Base-by-base conservation (phyloP, 306 rosid species). In the Prunus campanulata region DNA sequence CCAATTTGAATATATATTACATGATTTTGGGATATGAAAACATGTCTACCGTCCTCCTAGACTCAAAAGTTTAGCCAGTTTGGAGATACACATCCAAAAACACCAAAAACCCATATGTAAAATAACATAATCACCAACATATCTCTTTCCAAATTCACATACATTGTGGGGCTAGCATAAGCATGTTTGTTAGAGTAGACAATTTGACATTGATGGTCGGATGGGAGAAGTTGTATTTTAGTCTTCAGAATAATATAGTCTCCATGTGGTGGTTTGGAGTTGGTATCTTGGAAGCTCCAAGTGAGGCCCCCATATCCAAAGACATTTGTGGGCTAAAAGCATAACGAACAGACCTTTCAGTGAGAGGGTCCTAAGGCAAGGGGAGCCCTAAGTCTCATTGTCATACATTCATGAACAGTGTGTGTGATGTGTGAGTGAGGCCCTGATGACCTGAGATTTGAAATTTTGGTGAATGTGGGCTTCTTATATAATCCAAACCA, bases 161-260 rank as follows among this genome's bases (percentile, higher is more conserved):
- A 55, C 19, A 55, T 51, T 64, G 79, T 76, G 85, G 79, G 84
- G 80, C 12, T 22, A 13, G 8, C 22, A 25, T 61, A 64, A 71
- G 57, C 11, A 30, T 77, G 63, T 77, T 61, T 66, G 71, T 55
- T 74, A 69, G 18, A 48, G 74, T 39, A 39, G 44, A 39, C 44
- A 39, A 39, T 39, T 35, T 5, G 74, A 6, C 75, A 29, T 42
- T 14, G 35, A 72, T 46, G 81, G 69, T 71, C 4, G 75, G 80
- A 85, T 74, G 54, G 80, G 55, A 74, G 66, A 25, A 52, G 71
- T 82, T 85, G 83, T 84, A 61, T 24, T 81, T 25, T 68, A 68
- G 79, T 72, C 74, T 12, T 55, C 74, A 52, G 48, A 68, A 73
- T 80, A 51, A 64, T 77, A 3, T 25, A 49, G 13, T 39, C 3